Percentiles rank a stretch among this genome's conserved stretches.
phyloP scores from a whole-genome alignment of 2,329 filamentous ascomycete genomes.

The Fragosphaeria purpurea region DNA sequence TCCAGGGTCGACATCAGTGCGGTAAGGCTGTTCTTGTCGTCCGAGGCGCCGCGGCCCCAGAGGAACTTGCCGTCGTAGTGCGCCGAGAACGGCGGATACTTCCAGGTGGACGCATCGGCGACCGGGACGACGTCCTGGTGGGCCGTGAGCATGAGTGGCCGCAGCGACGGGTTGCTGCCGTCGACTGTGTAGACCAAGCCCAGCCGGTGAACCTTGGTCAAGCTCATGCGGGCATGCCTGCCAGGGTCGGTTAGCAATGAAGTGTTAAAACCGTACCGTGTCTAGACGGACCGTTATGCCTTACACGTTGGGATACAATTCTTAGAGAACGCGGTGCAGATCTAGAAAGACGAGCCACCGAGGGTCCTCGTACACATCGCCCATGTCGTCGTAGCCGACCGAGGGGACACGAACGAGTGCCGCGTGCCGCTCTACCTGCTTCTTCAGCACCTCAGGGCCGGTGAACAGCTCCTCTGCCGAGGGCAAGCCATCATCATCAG shows the following conservation, averaged over 20 bases:
- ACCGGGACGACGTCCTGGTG: constrained; percentile 58
- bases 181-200: constrained; percentile 49
- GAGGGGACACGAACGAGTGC: constrained; percentile 23
- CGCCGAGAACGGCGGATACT: constrained; percentile 49
- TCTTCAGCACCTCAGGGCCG: constrained; percentile 4
- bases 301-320: constrained; percentile 33
- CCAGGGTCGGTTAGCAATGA: not conserved
- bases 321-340: constrained; percentile 39
- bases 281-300: too few relatives aligned
- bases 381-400: constrained; percentile 32
- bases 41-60: constrained; percentile 50
- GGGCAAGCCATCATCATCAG: constrained; percentile 9
- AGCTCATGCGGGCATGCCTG: constrained; percentile 20
- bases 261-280: too few relatives aligned
- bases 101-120: constrained; percentile 44
- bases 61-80: constrained; percentile 46
- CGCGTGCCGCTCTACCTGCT: constrained; percentile 18
- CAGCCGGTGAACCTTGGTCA: constrained; percentile 49
- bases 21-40: constrained; percentile 53
- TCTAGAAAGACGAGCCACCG: constrained; percentile 49
- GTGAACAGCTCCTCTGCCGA: constrained; percentile 11
- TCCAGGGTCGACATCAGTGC: constrained; percentile 47
- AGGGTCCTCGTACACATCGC: constrained; percentile 41
- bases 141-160: constrained; percentile 49
- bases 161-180: constrained; percentile 37